Evolutionary conservation across 208 protist genomes (phyloP), one percentile per base, ranked within the genome.

Genomic region (Strigomonas galati): DNA sequence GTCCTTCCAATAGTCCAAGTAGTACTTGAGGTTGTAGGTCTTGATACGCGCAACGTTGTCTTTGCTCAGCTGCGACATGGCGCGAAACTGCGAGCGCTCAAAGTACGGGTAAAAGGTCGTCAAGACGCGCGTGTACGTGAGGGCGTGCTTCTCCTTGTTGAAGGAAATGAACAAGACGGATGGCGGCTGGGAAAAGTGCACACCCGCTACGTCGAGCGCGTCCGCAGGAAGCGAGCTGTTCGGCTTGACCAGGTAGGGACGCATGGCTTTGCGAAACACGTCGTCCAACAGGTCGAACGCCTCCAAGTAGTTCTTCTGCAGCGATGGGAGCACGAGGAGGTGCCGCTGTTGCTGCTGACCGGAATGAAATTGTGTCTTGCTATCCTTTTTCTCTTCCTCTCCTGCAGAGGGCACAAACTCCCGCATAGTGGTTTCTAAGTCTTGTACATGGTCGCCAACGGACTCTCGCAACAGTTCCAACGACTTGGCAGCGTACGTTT

Each of bases 71-170:
- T 35, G 35, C 5, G 49, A 61, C 51, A 91, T 49, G n/a, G 28
- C 70, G 21, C 32, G 28, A 5, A 76, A 73, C 71, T 92, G 81
- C 21, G 69, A 51, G 0, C 65, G 53, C 64, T 92, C 86, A 63
- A 87, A 72, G 27, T 80, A 73, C 1, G 89, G 89, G n/a, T 88
- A 70, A 35, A 85, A 81, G 21, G 82, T 57, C 7, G 83, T 67
- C 43, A 95, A 66, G n/a, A 92, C 46, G 24, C 89, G 85, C 9
- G 89, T 69, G 48, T 85, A 80, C 0, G 89, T 92, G 31, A 85
- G 75, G 12, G 60, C 35, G 10, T 82, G 67, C 7, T 51, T 72
- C 2, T 72, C 67, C 0, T 58, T 54, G 30, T 78, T 76, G 71
- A 84, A 95, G 9, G 80, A 89, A 14, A 90, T 67, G 31, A 92